Evolutionary conservation across 2,329 filamentous ascomycete genomes (phyloP), one percentile per base, ranked within the genome.

Genomic region (Neofusicoccum sp.): DNA sequence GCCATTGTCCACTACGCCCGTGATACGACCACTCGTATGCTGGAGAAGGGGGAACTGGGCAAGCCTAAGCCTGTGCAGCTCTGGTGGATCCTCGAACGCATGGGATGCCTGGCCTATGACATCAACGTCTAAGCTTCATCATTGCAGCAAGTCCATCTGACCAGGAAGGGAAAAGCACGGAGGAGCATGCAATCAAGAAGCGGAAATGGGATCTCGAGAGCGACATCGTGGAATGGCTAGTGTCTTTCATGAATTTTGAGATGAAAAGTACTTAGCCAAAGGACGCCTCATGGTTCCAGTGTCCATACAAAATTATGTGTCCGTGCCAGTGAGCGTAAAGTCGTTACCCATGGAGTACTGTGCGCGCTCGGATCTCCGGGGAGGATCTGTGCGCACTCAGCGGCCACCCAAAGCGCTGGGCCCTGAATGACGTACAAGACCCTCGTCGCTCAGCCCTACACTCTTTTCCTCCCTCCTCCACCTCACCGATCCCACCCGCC

Each of bases 21-120:
- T 63, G 66, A 71, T 56, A 68, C 69, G 26, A 38, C 41, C 7
- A 33, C 40, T 4, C 9, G 16, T 2, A 20, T 14, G 30, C 14
- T 61, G n/a, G 59, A 61, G 72, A 65, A 65, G 64, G 59, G 71
- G 72, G 45, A 71, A 68, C 66, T 66, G 54, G 74, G 68, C 59
- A 73, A 73, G 67, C 68, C 71, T 43, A 64, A 70, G 33, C 71
- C 69, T 48, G 66, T 67, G 31, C 75, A 76, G 68, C 69, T 73
- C 12, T 73, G 71, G 71, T 70, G 68, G 64, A 61, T 78, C 56
- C 70, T 79, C 34, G 73, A 78, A 49, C 63, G 64, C 14, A 72
- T 76, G 49, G 69, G 66, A 6, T 78, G 76, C 63, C 65, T 78
- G 47, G 65, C 66, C 12, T 78, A 78, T 65, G 67, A 72, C 30